Percentiles rank a stretch among this genome's conserved stretches.
phyloP scores from a whole-genome alignment of 2,329 filamentous ascomycete genomes.

The Drechslerella dactyloides region DNA sequence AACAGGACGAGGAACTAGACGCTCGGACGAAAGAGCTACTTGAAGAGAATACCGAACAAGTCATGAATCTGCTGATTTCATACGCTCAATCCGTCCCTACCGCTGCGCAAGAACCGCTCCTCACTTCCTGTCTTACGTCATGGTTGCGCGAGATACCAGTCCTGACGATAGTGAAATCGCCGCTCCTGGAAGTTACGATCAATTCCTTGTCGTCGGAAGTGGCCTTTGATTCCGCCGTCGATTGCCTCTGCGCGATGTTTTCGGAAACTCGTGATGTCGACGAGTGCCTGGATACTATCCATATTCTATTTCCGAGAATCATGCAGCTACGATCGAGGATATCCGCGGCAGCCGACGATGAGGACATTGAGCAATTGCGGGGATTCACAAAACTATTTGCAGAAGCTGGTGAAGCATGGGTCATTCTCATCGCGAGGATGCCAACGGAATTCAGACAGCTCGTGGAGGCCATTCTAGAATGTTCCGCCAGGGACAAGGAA shows the following conservation, averaged over 20 bases:
- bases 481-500: slow-evolving; percentile 83
- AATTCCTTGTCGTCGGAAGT: slow-evolving; percentile 75
- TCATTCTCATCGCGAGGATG: slow-evolving; percentile 84
- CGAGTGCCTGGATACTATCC: slow-evolving; percentile 81
- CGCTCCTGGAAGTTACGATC: slow-evolving; percentile 80
- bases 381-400: slow-evolving; percentile 88
- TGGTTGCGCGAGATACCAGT: slow-evolving; percentile 95
- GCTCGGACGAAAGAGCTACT: slow-evolving; percentile 86
- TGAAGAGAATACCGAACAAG: slow-evolving; percentile 86
- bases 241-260: slow-evolving; percentile 90
- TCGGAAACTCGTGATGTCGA: slow-evolving; percentile 92
- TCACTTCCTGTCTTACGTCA: slow-evolving; percentile 94
- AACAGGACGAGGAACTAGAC: slow-evolving; percentile 90
- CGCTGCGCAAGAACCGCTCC: slow-evolving; percentile 68
- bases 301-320: slow-evolving; percentile 80
- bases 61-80: slow-evolving; percentile 83
- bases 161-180: slow-evolving; percentile 79
- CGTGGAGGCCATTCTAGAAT: slow-evolving; percentile 91
- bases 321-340: slow-evolving; percentile 79
- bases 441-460: slow-evolving; percentile 80
- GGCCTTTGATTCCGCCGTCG: slow-evolving; percentile 85
- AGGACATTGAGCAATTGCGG: slow-evolving; percentile 85
- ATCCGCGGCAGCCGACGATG: slow-evolving; percentile 70
- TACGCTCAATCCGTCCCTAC: slow-evolving; percentile 64
- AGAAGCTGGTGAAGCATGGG: slow-evolving; percentile 93